Percentiles rank a stretch among this genome's conserved stretches.
Conservation (phyloP, 2,329 filamentous ascomycete species). For the Meredithiella fracta region DNA sequence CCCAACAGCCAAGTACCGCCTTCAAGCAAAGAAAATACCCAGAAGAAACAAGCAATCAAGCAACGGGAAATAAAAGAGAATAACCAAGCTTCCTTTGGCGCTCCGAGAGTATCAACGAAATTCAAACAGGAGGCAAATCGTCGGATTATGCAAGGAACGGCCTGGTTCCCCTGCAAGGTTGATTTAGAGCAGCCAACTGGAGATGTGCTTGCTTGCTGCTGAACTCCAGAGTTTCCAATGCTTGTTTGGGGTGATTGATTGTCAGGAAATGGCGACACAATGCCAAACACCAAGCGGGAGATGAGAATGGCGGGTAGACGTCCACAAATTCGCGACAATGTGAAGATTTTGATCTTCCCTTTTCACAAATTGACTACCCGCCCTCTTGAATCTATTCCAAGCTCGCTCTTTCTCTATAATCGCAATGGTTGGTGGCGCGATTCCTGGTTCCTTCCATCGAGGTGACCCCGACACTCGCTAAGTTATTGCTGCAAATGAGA, state of each 20-base stretch:
- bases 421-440: background rate
- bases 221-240: background rate
- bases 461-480: background rate
- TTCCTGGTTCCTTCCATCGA: background rate
- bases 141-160: slow-evolving; percentile 3
- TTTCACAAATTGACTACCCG: background rate
- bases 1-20: background rate
- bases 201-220: background rate
- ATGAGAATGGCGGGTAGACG: too few relatives aligned
- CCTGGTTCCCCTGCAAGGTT: background rate
- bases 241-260: background rate
- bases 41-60: background rate
- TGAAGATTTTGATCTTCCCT: too few relatives aligned
- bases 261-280: too few relatives aligned
- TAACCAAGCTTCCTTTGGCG: too few relatives aligned
- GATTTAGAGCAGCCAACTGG: background rate
- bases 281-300: too few relatives aligned
- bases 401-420: background rate
- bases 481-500: background rate
- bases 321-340: too few relatives aligned
- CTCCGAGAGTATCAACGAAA: background rate
- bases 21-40: background rate
- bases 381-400: background rate
- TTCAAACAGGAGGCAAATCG: background rate
- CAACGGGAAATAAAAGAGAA: background rate